Evolutionary conservation across 176 grass and related monocot genomes (phyloP).

Genomic region (Thinopyrum elongatum): DNA sequence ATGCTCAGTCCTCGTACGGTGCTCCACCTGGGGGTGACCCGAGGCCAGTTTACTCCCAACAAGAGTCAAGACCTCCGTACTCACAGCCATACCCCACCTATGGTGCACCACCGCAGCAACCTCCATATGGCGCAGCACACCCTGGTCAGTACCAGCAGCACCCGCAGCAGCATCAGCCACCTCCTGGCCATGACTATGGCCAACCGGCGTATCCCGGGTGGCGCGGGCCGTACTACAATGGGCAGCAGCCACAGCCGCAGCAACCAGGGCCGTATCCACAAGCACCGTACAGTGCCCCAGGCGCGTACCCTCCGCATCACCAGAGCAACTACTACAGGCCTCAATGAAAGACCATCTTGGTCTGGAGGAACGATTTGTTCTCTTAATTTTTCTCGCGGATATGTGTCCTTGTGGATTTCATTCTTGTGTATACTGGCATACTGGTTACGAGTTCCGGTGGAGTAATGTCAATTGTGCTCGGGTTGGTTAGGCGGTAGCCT

Average conservation of each 20-base stretch:
- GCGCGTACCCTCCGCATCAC: slow-evolving; percentile 53
- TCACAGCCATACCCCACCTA: slow-evolving; percentile 52
- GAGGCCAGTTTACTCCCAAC: slow-evolving; percentile 51
- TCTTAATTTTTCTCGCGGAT: neutral
- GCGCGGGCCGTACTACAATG: slow-evolving; percentile 83
- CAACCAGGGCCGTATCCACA: slow-evolving; percentile 63
- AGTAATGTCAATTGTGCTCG: neutral
- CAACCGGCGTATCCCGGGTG: slow-evolving; percentile 95
- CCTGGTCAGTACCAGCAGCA: slow-evolving; percentile 55
- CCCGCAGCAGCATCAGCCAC: slow-evolving; percentile 31
- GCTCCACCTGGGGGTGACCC: slow-evolving; percentile 37
- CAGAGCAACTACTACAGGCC: slow-evolving; percentile 82
- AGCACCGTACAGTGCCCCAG: slow-evolving; percentile 58
- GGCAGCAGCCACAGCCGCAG: slow-evolving; percentile 40
- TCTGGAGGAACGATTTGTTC: neutral
- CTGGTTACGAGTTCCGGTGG: neutral
- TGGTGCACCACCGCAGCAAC: slow-evolving; percentile 36
- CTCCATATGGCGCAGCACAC: slow-evolving; percentile 43
- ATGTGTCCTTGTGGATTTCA: neutral
- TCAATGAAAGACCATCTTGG: slow-evolving; percentile 35
- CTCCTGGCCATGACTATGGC: slow-evolving; percentile 62
- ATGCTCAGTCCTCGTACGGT: slow-evolving; percentile 39
- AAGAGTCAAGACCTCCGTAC: slow-evolving; percentile 60
- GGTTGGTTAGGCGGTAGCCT: slow-evolving; percentile 9
- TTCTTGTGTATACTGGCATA: slow-evolving; percentile 13